Evolutionary conservation across 805 yeast genomes (phyloP), one percentile per base, ranked within the genome.

Genomic region (Saccharomyces eubayanus): DNA sequence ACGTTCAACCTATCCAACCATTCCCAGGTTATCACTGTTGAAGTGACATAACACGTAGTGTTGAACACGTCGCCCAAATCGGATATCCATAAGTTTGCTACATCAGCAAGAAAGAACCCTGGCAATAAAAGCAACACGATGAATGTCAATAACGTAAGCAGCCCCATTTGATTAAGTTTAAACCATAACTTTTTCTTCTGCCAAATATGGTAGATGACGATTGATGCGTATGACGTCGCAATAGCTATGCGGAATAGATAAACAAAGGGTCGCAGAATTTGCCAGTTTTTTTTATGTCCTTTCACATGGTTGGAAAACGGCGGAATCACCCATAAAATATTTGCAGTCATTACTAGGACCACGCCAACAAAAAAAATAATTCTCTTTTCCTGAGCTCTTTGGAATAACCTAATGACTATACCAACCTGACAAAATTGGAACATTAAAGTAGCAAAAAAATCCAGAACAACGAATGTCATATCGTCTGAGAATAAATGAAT

Each of bases 11-110:
- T 75, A 62, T 85, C 87, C 56, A 86, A 77, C 92, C 95, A 89
- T 67, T 87, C 95, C 94, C 95, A 87, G 0, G 87, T 87, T 10
- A 85, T 76, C 6, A 85, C 85, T 30, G 88, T 85, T 36, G 88
- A 79, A 21, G 85, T 74, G 8, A 86, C 79, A 64, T 84, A 85
- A n/a, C 85, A 79, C 1, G 87, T 83, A 20, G 87, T 79, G 47
- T 85, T 83, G 68, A 87, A 85, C 47, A 87, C 73, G 63, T 87
- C 92, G 21, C 89, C 82, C 51, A 87, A 72, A 57, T 84, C 86
- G 54, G 79, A 79, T n/a, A 84, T 82, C 87, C 90, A 88, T 5
- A 83, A 75, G 65, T 82, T 83, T 0, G 91, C 77, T 2, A 88
- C 81, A 70, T 87, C 96, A 5, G 89, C 85, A 49, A 88, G 75